Percentiles rank a stretch among this genome's conserved stretches.
Evolutionary conservation across 2,329 filamentous ascomycete species (phyloP).

Genomic region (Fusarium coicis): DNA sequence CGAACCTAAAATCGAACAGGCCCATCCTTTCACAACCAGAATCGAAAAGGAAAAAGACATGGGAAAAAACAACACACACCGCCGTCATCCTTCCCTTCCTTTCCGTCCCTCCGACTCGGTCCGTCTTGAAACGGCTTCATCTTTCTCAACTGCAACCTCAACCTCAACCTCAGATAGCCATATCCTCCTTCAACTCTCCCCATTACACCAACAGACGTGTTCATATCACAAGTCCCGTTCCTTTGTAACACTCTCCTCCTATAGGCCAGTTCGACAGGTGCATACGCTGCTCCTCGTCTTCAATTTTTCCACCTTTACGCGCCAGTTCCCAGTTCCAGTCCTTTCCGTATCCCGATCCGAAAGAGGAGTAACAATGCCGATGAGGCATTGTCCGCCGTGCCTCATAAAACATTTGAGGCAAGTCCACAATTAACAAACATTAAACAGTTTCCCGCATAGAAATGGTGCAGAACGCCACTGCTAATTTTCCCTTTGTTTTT

Average conservation of each 20-base stretch:
- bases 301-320: conserved; percentile 30
- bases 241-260: conserved; percentile 6
- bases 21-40: conserved; percentile 27
- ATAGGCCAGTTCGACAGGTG: not conserved
- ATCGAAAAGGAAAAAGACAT: conserved; percentile 20
- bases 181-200: conserved; percentile 23
- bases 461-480: conserved; percentile 33
- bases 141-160: conserved; percentile 14
- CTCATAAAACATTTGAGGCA: conserved; percentile 27
- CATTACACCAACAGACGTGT: conserved; percentile 32
- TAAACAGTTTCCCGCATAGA: conserved; percentile 41
- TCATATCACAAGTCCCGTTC: conserved; percentile 1
- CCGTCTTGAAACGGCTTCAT: conserved; percentile 29
- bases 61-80: conserved; percentile 32
- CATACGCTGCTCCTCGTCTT: conserved; percentile 22
- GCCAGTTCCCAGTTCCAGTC: conserved; percentile 28
- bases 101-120: conserved; percentile 7
- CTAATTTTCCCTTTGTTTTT: conserved; percentile 30
- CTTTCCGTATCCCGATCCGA: conserved; percentile 35
- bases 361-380: conserved; percentile 32
- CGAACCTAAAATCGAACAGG: conserved; percentile 41
- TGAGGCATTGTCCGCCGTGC: conserved; percentile 23
- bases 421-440: conserved; percentile 27
- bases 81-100: conserved; percentile 28
- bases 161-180: conserved; percentile 5